Base-by-base conservation (phyloP, 2,329 filamentous ascomycete species). In the Endoconidiophora polonica region DNA sequence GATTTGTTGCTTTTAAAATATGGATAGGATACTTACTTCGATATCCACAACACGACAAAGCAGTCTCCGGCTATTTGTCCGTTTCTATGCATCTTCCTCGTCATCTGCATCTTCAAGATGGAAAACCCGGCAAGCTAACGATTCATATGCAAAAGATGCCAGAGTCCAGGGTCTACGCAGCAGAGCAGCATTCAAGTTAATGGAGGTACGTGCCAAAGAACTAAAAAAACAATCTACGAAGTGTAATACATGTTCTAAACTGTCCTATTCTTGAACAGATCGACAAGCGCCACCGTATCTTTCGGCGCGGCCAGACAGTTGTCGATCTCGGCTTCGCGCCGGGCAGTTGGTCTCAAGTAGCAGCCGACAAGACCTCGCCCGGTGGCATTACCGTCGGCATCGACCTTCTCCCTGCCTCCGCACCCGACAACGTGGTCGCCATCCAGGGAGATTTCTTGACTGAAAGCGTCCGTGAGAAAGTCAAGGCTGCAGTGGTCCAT, bases 401-500 rank as follows among this genome's bases (percentile, higher is more conserved):
- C 59, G 91, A 98, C 62, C 75, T 98, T 47, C 86, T 98, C 56
- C 91, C 91, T 3, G 86, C 87, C 0, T 83, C 90, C 61, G 90
- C 93, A 4, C 91, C 91, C 0, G 79, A 76, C 59, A 91, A 91
- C 20, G 87, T 94, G n/a, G 88, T 85, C 24, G 86, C 86, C 2
- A 87, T 98, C 52, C 91, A 98, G 65, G 91, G 93, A 44, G 85
- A 98, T 62, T 96, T 98, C 57, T 69, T 96, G 39, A 83, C 80
- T 4, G 73, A 77, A 0, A 65, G 67, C 2, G 80, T 95, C n/a
- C 83, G 83, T 62, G 73, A 70, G 20, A 76, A 90, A 62, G 80
- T 94, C 38, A 81, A 82, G 61, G 72, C 77, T 4, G 91, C 88
- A 59, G 75, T 98, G 39, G 66, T 71, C 54, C 76, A 79, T 56